phyloP scores from a whole-genome alignment of 306 rosid species.

The Ormosia semicastrata region DNA sequence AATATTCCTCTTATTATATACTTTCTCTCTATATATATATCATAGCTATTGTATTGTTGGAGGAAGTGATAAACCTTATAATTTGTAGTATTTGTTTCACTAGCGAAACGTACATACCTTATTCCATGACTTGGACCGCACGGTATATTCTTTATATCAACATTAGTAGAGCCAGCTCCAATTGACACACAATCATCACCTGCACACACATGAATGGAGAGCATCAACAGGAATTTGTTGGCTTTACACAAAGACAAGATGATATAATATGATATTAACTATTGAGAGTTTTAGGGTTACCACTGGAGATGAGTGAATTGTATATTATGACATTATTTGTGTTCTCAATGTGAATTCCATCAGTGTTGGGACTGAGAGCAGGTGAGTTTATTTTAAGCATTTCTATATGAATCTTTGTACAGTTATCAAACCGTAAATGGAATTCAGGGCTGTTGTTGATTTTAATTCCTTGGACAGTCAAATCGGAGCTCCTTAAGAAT shows the following conservation, averaged over 20 bases:
- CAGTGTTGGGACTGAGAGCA: slow-evolving; percentile 50
- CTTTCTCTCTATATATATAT: no score
- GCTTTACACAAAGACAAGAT: neutral
- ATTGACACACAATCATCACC: slow-evolving; percentile 64
- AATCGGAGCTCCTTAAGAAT: slow-evolving; percentile 45
- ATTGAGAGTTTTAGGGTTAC: neutral
- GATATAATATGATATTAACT: no score
- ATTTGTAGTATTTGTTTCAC: no score
- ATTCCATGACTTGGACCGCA: slow-evolving; percentile 71
- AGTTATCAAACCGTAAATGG: slow-evolving; percentile 46
- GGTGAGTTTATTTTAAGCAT: slow-evolving; percentile 42
- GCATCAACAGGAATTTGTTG: neutral
- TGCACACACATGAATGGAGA: neutral
- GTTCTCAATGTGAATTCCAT: slow-evolving; percentile 59
- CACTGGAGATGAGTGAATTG: slow-evolving; percentile 39
- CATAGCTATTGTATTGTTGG: no score
- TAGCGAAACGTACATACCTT: slow-evolving; percentile 27
- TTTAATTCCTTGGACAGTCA: slow-evolving; percentile 39
- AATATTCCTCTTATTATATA: no score
- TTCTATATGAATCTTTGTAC: slow-evolving; percentile 41
- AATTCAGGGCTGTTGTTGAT: slow-evolving; percentile 51
- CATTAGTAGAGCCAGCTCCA: slow-evolving; percentile 50
- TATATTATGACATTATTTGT: slow-evolving; percentile 37
- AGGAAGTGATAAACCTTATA: no score
- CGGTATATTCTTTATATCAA: slow-evolving; percentile 47